phyloP scores from a whole-genome alignment of 1,284 basidiomycete genomes.

The Psilocybe mexicana region DNA sequence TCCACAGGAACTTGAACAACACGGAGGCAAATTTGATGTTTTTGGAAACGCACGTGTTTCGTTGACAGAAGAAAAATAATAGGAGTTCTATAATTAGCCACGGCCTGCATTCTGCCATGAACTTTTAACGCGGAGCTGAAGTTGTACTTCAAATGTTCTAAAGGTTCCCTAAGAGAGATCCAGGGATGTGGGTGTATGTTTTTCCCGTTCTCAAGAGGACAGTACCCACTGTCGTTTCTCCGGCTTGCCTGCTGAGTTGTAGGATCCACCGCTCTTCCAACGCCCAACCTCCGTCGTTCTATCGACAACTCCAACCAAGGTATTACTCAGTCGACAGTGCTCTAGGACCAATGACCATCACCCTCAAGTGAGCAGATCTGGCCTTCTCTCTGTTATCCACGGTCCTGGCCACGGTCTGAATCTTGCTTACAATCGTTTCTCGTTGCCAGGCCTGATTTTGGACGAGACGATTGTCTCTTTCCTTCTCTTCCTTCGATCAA shows the following conservation, averaged over 20 bases:
- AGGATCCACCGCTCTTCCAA: not conserved
- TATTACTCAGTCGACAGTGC: not conserved
- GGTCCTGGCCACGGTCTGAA: not conserved
- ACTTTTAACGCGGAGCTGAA: conserved; percentile 24
- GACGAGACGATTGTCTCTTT: conserved; percentile 32
- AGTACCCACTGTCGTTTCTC: not conserved
- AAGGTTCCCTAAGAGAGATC: conserved; percentile 11
- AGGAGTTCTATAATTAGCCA: not conserved
- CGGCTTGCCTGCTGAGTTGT: not conserved
- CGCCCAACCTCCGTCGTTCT: not conserved
- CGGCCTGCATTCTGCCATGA: conserved; percentile 16
- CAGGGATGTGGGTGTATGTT: conserved; percentile 9
- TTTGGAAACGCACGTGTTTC: not conserved
- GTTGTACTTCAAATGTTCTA: conserved; percentile 20
- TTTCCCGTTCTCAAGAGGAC: conserved; percentile 11
- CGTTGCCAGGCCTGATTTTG: conserved; percentile 39
- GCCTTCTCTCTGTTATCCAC: not conserved
- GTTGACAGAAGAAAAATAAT: not conserved
- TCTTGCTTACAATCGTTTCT: not conserved
- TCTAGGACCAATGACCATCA: conserved; percentile 12
- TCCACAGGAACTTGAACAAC: no score
- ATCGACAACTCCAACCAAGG: not conserved
- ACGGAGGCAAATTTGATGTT: no score
- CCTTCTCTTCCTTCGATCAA: conserved; percentile 56
- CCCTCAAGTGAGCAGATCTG: conserved; percentile 14